These are phyloP conservation scores for Triangularia setosa DNA, from an alignment of 2,329 filamentous ascomycete species.

Conservation along the genomic window DNA sequence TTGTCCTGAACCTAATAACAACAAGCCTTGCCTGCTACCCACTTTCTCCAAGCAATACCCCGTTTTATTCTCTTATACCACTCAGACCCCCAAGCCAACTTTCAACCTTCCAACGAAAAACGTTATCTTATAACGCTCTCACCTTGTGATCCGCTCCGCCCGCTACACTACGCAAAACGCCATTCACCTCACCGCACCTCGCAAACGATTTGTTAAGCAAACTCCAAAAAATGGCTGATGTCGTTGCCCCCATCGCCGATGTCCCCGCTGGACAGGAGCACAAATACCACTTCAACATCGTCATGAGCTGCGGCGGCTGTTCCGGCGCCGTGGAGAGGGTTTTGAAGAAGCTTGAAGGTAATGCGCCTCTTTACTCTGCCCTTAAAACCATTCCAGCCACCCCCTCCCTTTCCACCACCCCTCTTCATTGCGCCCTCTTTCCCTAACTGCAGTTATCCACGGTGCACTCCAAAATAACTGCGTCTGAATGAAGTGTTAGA, in stretches of 20 bases:
- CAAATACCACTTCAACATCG: constrained; percentile 92
- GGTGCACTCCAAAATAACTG: neutral
- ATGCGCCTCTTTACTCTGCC: constrained; percentile 2
- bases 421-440: neutral
- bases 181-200: neutral
- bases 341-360: constrained; percentile 87
- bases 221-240: constrained; percentile 12
- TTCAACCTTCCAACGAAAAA: too few relatives aligned
- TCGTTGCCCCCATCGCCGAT: constrained; percentile 6
- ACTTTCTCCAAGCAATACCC: neutral
- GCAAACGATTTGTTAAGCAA: neutral
- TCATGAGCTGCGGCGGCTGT: constrained; percentile 95
- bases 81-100: too few relatives aligned
- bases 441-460: neutral
- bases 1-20: neutral
- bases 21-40: neutral
- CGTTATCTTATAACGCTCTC: too few relatives aligned
- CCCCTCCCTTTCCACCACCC: neutral
- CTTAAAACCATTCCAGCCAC: neutral
- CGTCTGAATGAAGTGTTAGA: too few relatives aligned
- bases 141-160: too few relatives aligned
- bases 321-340: constrained; percentile 90
- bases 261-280: constrained; percentile 60
- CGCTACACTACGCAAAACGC: too few relatives aligned
- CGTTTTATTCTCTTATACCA: neutral